Conservation (phyloP, 331 rosid species). For the Malus hybrid region DNA sequence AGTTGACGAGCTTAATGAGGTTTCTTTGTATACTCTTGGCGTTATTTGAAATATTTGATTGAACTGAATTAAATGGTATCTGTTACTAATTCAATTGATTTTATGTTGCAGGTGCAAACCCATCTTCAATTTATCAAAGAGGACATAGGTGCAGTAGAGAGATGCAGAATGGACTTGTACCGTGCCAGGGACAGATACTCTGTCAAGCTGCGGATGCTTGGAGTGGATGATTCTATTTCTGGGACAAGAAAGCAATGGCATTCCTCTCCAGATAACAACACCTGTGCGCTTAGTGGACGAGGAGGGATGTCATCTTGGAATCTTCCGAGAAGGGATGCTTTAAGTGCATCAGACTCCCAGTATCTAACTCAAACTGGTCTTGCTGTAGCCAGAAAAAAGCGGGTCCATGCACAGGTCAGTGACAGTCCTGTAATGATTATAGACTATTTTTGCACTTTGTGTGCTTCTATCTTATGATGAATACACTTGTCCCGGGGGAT, state of each 20-base stretch:
- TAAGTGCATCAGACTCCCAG: constrained; percentile 66
- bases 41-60: neutral
- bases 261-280: constrained; percentile 51
- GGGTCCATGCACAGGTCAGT: constrained; percentile 84
- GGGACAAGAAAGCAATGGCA: constrained; percentile 67
- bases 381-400: constrained; percentile 69
- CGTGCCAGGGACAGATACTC: constrained; percentile 77
- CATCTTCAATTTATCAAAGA: constrained; percentile 93
- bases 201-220: constrained; percentile 65
- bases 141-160: constrained; percentile 77
- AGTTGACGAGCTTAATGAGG: constrained; percentile 83
- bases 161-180: constrained; percentile 76
- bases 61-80: neutral
- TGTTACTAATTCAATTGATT: constrained; percentile 7
- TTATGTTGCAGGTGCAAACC: constrained; percentile 61
- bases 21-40: constrained; percentile 10
- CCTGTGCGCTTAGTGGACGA: constrained; percentile 45
- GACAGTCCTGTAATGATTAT: constrained; percentile 1
- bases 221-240: constrained; percentile 34
- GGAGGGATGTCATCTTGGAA: constrained; percentile 61
- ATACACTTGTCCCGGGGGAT: neutral
- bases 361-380: constrained; percentile 53
- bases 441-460: neutral
- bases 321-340: constrained; percentile 61
- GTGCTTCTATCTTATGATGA: neutral